These are phyloP conservation scores for Pestalotiopsis sp. DNA, from an alignment of 2,329 filamentous ascomycete species.

Conservation along the genomic window DNA sequence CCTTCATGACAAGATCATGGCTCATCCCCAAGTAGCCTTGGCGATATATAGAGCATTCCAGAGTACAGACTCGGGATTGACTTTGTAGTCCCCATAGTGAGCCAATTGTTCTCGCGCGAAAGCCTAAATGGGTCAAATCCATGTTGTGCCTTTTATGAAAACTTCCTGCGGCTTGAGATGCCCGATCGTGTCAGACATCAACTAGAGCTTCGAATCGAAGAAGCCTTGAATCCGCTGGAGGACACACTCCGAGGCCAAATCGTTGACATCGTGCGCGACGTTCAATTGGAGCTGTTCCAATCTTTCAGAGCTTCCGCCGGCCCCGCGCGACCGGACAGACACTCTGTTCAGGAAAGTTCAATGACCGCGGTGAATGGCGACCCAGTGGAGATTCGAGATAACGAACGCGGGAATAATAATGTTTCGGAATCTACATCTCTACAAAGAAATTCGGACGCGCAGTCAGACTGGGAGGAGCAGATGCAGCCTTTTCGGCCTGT, in stretches of 20 bases:
- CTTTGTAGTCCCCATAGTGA: too few species aligned
- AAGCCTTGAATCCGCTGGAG: slow-evolving; percentile 16
- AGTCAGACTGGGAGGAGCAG: neutral
- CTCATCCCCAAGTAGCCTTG: neutral
- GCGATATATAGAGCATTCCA: neutral
- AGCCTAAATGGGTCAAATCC: too few species aligned
- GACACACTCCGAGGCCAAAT: slow-evolving; percentile 18
- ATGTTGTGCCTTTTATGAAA: too few species aligned
- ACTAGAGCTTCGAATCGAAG: slow-evolving; percentile 18
- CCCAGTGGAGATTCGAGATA: neutral
- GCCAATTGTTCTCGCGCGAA: too few species aligned
- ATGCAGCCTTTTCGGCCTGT: neutral
- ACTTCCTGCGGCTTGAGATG: slow-evolving; percentile 16
- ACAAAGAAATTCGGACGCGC: neutral
- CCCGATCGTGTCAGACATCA: slow-evolving; percentile 17
- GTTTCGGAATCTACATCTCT: neutral
- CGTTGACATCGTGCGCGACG: slow-evolving; percentile 18
- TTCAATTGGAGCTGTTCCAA: slow-evolving; percentile 17
- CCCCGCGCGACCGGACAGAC: neutral
- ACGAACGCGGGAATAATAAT: neutral
- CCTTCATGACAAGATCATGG: slow-evolving; percentile 1
- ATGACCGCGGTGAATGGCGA: neutral
- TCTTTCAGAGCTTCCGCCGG: neutral
- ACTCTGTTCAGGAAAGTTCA: neutral
- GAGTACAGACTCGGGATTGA: neutral